Base-by-base conservation (phyloP, 257 asterid genomes). In the Solanum lycopersicoides region DNA sequence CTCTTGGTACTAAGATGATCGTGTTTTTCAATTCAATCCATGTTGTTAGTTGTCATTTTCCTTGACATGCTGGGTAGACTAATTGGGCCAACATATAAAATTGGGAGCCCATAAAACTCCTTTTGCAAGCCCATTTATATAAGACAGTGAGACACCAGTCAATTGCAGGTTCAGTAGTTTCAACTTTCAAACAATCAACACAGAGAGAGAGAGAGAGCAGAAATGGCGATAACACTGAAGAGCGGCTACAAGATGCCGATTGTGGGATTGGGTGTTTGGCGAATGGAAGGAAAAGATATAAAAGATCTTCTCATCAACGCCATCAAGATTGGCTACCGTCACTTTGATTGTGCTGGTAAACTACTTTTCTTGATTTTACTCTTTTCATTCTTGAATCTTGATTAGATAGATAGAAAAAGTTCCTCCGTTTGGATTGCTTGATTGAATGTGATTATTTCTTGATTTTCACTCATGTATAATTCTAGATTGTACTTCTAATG, bases 271-370 rank as follows among this genome's bases (percentile, higher is more conserved):
- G 94, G 95, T 23, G 93, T 93, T 50, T 93, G 93, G 91, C 90
- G 94, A 39, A 91, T 90, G 93, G 93, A 92, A 32, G 92, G 92
- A 88, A 90, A 88, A 83, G 94, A 92, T 16, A 89, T 93, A 2
- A 92, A 88, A 87, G 65, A 90, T 86, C 89, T 93, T 15, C 85
- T 93, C 75, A 9, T 88, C 86, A 86, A 91, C 83, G 94, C 95
- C 45, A 86, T 93, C 86, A 92, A 90, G 75, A 82, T 89, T 37
- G 95, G 95, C 15, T 91, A 93, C 32, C 94, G 95, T 75, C 95
- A 93, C 89, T 92, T 93, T 20, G 95, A 93, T 83, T 93, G 95
- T 56, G 95, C 95, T 28, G 95, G 95, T 90, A 69, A 21, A 32
- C 42, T 50, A 34, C 42, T 34, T 47, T 13, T 50, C n/a, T 56